Evolutionary conservation across 768 basidiomycete species (phyloP), one percentile per base, ranked within the genome.

Genomic region (Leccinum pellstonianum): DNA sequence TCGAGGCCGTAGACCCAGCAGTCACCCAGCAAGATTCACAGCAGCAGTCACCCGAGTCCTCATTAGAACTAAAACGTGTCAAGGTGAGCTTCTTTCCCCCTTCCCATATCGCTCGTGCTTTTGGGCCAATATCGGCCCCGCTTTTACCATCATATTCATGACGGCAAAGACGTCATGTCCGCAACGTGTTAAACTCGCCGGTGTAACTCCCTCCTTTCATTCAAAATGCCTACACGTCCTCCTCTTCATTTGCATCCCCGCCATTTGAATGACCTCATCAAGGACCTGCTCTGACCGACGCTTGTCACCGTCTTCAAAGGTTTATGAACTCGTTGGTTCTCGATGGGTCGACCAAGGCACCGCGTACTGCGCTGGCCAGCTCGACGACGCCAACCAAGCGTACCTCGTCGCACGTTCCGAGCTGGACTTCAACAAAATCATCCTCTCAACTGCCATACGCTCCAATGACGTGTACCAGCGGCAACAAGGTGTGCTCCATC

Each of bases 281-380:
- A 69, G 65, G 59, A 62, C 64, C 48, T 61, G 25, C 59, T 70
- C 70, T 73, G 65, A 73, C 74, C 69, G 63, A 62, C 63, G 17
- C 59, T 66, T 64, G 37, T 70, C 60, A 56, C 58, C 60, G 53
- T 68, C 62, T 59, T 69, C 63, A 66, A 68, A 99, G 90, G 96
- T 99, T 27, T 98, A 99, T 76, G 90, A 95, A 75, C 87, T 99
- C 60, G 84, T 93, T 55, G 93, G 90, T 59, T 83, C 90, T 64
- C 85, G 87, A 58, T 99, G 97, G 97, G 83, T 88, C 57, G 97
- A 99, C 80, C 87, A 94, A 71, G 97, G 97, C 51, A 99, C 97
- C 17, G 97, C 97, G 1, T 92, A 95, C 71, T 97, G 95, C 73
- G 91, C 91, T 68, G 95, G 95, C 49, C 87, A 95, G 71, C 90